Percentiles rank a stretch among this genome's conserved stretches.
Evolutionary conservation across 345 rosid species (phyloP).

Genomic region (Citrus sp.): DNA sequence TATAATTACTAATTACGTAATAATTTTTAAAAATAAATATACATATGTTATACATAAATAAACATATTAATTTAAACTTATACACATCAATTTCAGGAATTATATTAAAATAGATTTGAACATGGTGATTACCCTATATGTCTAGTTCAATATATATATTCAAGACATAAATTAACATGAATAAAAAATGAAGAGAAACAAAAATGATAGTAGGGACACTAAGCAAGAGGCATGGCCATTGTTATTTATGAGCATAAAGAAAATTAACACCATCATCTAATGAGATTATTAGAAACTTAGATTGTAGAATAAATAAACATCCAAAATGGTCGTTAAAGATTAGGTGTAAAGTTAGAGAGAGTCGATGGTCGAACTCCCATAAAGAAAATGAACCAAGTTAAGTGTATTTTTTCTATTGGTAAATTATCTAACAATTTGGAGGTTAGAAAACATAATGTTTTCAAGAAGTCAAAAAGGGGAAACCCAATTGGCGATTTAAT

Average conservation of each 20-base stretch:
- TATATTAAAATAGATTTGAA: no score
- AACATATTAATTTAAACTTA: no score
- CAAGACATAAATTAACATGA: neutral
- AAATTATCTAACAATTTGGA: slow-evolving; percentile 19
- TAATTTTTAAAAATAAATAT: no score
- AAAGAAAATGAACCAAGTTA: neutral
- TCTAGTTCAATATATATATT: neutral
- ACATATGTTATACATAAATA: no score
- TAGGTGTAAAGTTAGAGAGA: slow-evolving; percentile 20
- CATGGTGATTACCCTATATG: neutral
- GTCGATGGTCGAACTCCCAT: slow-evolving; percentile 10
- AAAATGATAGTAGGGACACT: no score
- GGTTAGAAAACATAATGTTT: neutral
- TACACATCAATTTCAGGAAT: no score
- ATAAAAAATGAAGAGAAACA: neutral
- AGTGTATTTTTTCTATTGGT: slow-evolving; percentile 7
- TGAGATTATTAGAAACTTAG: neutral
- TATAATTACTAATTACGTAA: no score
- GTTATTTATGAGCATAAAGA: neutral
- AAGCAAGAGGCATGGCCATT: no score
- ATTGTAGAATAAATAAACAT: slow-evolving; percentile 5
- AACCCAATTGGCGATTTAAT: neutral
- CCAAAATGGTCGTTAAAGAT: slow-evolving; percentile 23
- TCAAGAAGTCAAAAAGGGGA: slow-evolving; percentile 33
- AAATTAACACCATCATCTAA: neutral